These are phyloP conservation scores for Cicer arietinum DNA, from an alignment of 306 rosid genomes.

Conservation along the genomic window DNA sequence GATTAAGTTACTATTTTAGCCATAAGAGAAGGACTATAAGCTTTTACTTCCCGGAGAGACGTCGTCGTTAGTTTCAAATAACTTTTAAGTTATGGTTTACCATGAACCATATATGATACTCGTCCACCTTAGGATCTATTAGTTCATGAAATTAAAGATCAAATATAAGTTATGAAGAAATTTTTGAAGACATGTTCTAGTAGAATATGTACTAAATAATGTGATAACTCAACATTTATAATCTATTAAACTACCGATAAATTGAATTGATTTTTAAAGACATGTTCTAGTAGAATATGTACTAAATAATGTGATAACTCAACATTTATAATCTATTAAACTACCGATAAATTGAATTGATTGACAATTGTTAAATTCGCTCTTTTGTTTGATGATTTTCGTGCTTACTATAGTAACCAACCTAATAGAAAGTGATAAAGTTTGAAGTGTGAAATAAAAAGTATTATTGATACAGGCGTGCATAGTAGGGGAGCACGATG, in stretches of 20 bases:
- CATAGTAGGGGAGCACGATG: conserved; percentile 93
- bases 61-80: not conserved
- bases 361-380: not conserved
- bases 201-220: not conserved
- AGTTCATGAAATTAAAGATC: not conserved
- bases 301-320: not conserved
- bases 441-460: not conserved
- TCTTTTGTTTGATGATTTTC: not conserved
- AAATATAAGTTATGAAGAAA: not conserved
- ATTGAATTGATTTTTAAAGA: not conserved
- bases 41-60: not conserved
- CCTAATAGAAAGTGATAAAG: not conserved
- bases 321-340: not conserved
- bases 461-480: conserved; percentile 59
- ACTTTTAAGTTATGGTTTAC: not conserved
- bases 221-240: not conserved
- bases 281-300: not conserved
- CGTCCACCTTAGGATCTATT: not conserved
- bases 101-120: no score
- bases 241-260: not conserved
- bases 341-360: not conserved
- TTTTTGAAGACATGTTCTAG: not conserved
- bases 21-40: not conserved
- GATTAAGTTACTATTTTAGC: not conserved
- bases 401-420: not conserved